Conservation (phyloP, 2,329 filamentous ascomycete genomes). For the Malbranchea cinnamomea region DNA sequence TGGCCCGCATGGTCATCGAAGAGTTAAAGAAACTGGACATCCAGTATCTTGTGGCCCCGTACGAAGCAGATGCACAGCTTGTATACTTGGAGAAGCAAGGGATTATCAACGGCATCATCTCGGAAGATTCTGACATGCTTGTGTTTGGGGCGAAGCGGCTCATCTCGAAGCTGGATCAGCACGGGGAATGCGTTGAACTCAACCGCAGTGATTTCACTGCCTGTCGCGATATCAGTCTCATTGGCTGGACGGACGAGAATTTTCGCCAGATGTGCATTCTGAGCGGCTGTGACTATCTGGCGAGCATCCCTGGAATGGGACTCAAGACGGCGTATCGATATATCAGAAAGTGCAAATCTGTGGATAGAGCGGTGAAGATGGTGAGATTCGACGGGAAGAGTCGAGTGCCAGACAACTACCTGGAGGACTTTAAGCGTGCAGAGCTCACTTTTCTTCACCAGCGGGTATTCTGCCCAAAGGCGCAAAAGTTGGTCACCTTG, state of each 20-base stretch:
- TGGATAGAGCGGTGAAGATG: slow-evolving; percentile 68
- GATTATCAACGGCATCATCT: slow-evolving; percentile 72
- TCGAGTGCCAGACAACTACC: slow-evolving; percentile 64
- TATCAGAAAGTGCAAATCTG: slow-evolving; percentile 75
- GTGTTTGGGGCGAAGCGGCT: slow-evolving; percentile 88
- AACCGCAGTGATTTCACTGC: slow-evolving; percentile 77
- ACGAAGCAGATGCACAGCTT: slow-evolving; percentile 94
- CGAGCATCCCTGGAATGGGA: slow-evolving; percentile 69
- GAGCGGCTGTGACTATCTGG: slow-evolving; percentile 91
- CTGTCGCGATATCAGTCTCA: slow-evolving; percentile 73
- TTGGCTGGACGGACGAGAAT: slow-evolving; percentile 81
- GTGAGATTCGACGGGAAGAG: slow-evolving; percentile 82
- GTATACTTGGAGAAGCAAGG: slow-evolving; percentile 84
- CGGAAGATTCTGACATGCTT: slow-evolving; percentile 89
- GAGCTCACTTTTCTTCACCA: slow-evolving; percentile 90
- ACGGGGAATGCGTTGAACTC: slow-evolving; percentile 85
- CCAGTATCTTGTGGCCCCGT: slow-evolving; percentile 85
- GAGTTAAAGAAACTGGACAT: slow-evolving; percentile 69
- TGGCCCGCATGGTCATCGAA: slow-evolving; percentile 84
- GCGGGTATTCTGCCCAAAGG: slow-evolving; percentile 75
- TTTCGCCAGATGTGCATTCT: slow-evolving; percentile 94
- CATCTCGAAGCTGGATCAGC: slow-evolving; percentile 85
- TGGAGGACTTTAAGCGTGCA: slow-evolving; percentile 67
- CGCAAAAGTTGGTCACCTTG: slow-evolving; percentile 57
- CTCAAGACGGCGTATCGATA: slow-evolving; percentile 87